Conservation (phyloP, 2,329 filamentous ascomycete species). For the Colletotrichum orchidophilum region DNA sequence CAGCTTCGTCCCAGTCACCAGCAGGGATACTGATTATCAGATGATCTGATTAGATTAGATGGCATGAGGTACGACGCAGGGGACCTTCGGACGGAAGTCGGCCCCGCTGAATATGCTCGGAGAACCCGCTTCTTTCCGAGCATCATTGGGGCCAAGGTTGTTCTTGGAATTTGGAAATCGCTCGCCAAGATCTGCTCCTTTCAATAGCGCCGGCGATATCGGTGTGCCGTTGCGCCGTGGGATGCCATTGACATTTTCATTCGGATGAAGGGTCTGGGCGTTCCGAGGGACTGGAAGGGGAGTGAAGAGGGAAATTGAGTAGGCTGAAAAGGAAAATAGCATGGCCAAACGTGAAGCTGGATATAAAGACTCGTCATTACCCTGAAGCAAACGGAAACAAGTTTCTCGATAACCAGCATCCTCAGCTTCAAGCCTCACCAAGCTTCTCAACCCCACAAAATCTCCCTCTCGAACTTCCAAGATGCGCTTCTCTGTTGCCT, state of each 20-base stretch:
- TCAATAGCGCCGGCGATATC: slow-evolving; percentile 26
- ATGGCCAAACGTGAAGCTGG: neutral
- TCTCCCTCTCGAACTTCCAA: slow-evolving; percentile 16
- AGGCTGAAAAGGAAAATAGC: neutral
- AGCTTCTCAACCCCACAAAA: neutral
- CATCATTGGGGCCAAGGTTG: neutral
- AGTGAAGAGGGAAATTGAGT: neutral
- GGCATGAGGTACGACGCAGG: neutral
- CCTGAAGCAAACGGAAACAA: too few relatives aligned
- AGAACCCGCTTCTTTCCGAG: slow-evolving; percentile 2
- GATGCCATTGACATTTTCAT: neutral
- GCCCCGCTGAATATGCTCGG: slow-evolving; percentile 21
- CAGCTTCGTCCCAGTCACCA: neutral
- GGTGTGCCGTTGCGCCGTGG: neutral
- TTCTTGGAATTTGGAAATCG: neutral
- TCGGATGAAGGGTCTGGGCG: neutral
- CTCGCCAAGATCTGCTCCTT: slow-evolving; percentile 15
- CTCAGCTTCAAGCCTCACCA: neutral
- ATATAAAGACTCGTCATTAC: neutral
- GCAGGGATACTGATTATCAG: slow-evolving; percentile 36
- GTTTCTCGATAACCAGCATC: neutral
- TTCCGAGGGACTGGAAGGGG: neutral
- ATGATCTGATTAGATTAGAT: slow-evolving; percentile 39
- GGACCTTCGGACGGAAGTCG: neutral
- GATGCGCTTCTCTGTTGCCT: slow-evolving; percentile 42